A percentile compares a stretch with the other conserved stretches of the same genome.
phyloP scores from a whole-genome alignment of 2,329 filamentous ascomycete genomes.

The Juglanconis juglandina region DNA sequence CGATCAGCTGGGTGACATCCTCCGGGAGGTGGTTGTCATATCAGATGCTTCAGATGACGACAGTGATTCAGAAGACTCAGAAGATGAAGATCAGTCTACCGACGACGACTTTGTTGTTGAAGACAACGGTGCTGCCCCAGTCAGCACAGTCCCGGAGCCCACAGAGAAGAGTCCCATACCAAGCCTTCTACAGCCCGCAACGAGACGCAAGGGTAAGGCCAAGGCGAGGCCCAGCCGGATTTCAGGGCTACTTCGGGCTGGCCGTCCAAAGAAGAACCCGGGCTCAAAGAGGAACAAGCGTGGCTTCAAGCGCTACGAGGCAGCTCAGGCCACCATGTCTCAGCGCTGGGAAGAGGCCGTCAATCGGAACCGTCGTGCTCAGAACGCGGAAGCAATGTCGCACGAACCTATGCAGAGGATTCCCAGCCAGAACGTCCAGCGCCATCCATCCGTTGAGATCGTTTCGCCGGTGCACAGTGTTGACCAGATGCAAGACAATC shows the following conservation, averaged over 20 bases:
- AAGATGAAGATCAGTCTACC: slow-evolving; percentile 34
- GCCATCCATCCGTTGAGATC: slow-evolving; percentile 13
- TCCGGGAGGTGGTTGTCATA: slow-evolving; percentile 64
- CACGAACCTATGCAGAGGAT: slow-evolving; percentile 17
- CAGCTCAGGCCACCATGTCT: slow-evolving; percentile 18
- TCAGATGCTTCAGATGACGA: slow-evolving; percentile 41
- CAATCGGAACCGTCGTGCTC: slow-evolving; percentile 26
- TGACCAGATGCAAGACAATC: slow-evolving; percentile 9
- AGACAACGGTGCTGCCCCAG: not conserved
- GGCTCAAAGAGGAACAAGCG: slow-evolving; percentile 36
- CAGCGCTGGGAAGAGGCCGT: slow-evolving; percentile 31
- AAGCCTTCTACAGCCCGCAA: not conserved
- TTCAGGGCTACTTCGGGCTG: not conserved
- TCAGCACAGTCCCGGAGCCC: not conserved
- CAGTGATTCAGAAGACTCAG: slow-evolving; percentile 36
- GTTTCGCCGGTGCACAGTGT: slow-evolving; percentile 11
- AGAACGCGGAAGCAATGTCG: not conserved
- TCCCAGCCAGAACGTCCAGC: slow-evolving; percentile 17
- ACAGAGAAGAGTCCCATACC: not conserved
- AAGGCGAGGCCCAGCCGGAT: not conserved
- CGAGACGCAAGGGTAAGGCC: not conserved
- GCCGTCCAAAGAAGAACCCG: slow-evolving; percentile 22
- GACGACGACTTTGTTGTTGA: slow-evolving; percentile 26
- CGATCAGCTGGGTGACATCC: slow-evolving; percentile 64
- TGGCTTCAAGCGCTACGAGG: slow-evolving; percentile 46